Evolutionary conservation across 345 rosid species (phyloP), one percentile per base, ranked within the genome.

Genomic region (Eucalyptus tenuipes): DNA sequence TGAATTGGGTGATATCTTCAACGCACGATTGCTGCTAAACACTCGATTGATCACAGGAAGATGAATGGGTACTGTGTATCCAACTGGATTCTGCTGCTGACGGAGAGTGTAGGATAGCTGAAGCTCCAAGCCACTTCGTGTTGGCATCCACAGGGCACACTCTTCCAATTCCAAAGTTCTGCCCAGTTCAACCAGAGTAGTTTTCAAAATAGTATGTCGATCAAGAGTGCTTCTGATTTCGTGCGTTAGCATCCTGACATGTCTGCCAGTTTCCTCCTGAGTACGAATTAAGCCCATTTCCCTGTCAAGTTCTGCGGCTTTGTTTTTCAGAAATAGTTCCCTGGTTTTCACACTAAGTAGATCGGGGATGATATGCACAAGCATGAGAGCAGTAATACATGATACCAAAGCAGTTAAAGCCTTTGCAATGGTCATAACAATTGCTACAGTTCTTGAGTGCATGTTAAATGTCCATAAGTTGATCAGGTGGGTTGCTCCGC

Each of bases 91-190:
- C 90, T 97, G 99, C 89, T 95, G 99, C 89, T 96, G 99, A 86
- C 94, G 96, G 90, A 98, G 96, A 17, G 99, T 95, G 89, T 96
- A 96, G 24, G 99, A 95, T 18, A 98, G 99, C 88, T 96, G 99
- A 80, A 98, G 94, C 93, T 98, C 99, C 89, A 97, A 92, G 31
- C 99, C 99, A 55, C 97, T 96, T 48, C 98, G 96, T 13, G 99
- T 98, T 47, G 99, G 99, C 99, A 98, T 98, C 99, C 99, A 98
- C 93, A 97, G 91, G 22, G 99, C 99, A 90, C 99, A 98, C 90
- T 98, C 99, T 91, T 98, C 99, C 91, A 98, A 88, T 40, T 91
- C 97, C 90, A 98, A 91, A 14, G 99, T 97, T 89, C 99, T 93
- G 27, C 99, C 99, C 87, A 98, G 94, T 91, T 98, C 99, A 90